Conservation (phyloP, 441 rosid species). For the Manihot esculenta region DNA sequence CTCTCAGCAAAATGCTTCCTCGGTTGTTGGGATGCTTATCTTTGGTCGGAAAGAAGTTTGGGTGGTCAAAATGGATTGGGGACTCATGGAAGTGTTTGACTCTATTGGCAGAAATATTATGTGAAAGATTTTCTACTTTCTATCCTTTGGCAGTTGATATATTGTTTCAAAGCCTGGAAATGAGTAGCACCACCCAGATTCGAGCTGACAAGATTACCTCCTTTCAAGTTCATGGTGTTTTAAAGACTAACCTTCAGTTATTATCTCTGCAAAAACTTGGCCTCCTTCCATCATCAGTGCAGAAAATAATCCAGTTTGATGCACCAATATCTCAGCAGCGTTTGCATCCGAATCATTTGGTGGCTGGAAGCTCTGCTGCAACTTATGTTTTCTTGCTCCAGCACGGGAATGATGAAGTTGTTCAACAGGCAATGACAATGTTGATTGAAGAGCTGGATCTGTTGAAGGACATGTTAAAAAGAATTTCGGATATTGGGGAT, state of each 20-base stretch:
- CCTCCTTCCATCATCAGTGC: constrained; percentile 67
- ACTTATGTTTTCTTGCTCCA: constrained; percentile 94
- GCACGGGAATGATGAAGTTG: constrained; percentile 79
- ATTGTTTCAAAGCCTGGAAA: constrained; percentile 75
- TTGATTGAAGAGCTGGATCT: constrained; percentile 66
- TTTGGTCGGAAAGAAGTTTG: constrained; percentile 83
- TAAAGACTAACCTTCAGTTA: constrained; percentile 92
- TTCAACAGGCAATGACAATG: constrained; percentile 63
- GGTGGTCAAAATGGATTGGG: constrained; percentile 90
- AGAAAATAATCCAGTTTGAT: constrained; percentile 68
- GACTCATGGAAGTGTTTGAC: constrained; percentile 96
- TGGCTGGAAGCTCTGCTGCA: constrained; percentile 91
- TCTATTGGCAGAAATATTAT: constrained; percentile 90
- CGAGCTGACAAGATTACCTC: constrained; percentile 68
- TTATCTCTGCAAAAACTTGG: constrained; percentile 91
- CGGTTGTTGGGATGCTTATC: constrained; percentile 72
- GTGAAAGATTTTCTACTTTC: constrained; percentile 73
- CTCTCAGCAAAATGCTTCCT: constrained; percentile 82
- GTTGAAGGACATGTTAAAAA: constrained; percentile 61
- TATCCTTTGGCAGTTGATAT: constrained; percentile 71
- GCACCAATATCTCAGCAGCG: constrained; percentile 78
- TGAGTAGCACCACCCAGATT: constrained; percentile 35
- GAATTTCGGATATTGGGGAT: constrained; percentile 37
- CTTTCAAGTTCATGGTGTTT: constrained; percentile 83
- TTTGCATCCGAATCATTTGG: constrained; percentile 82